phyloP scores from a whole-genome alignment of 78 protist genomes.

The Dictyostelium capitatum region DNA sequence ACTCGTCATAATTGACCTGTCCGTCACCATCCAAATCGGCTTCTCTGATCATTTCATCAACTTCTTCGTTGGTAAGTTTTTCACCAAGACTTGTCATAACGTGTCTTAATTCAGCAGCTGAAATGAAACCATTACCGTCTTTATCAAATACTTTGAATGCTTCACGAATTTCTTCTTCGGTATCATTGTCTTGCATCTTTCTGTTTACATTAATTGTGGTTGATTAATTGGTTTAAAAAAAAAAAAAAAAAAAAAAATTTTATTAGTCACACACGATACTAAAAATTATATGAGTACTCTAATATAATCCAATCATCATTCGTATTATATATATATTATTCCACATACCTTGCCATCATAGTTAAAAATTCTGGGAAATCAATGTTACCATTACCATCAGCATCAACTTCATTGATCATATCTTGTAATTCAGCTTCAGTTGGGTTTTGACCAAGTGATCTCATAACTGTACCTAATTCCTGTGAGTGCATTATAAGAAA shows the following conservation, averaged over 20 bases:
- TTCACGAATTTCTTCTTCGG: constrained; percentile 99
- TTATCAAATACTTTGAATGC: constrained; percentile 99
- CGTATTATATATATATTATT: background rate
- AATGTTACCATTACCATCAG: constrained; percentile 92
- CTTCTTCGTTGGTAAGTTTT: constrained; percentile 97
- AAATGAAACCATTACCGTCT: constrained; percentile 99
- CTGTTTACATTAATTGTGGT: constrained; percentile 92
- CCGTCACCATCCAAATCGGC: constrained; percentile 98
- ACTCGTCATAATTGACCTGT: constrained; percentile 98
- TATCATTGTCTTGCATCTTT: constrained; percentile 98
- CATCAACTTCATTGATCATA: constrained; percentile 99
- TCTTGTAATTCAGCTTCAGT: constrained; percentile 99
- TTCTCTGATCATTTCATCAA: constrained; percentile 98
- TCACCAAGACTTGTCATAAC: constrained; percentile 98
- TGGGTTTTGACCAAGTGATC: constrained; percentile 98
- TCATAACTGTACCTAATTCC: constrained; percentile 91
- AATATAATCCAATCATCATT: background rate
- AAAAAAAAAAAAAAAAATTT: too few species aligned
- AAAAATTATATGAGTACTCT: too few species aligned
- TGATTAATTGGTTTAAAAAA: background rate
- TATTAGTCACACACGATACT: too few species aligned
- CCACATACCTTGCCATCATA: constrained; percentile 83
- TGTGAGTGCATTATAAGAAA: background rate
- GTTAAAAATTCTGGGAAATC: constrained; percentile 98
- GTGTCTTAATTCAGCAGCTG: constrained; percentile 98